A percentile compares a stretch with the other conserved stretches of the same genome.
Conservation (phyloP, 2,329 filamentous ascomycete genomes). For the Anisogramma anomala region DNA sequence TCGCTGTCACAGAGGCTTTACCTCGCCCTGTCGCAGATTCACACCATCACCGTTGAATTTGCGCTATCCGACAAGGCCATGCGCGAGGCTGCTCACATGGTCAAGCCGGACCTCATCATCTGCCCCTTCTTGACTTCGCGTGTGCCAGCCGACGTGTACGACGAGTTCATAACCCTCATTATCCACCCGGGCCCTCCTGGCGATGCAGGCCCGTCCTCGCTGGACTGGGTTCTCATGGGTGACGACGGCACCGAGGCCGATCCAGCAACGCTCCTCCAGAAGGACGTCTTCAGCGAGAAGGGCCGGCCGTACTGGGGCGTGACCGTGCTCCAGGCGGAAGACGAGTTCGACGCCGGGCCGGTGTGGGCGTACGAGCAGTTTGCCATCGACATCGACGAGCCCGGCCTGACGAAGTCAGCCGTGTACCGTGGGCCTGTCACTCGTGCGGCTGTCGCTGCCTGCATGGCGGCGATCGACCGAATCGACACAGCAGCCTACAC, state of each 20-base stretch:
- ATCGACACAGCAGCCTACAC: constrained; percentile 22
- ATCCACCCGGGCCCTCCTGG: constrained; percentile 31
- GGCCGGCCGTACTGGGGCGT: constrained; percentile 31
- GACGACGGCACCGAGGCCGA: constrained; percentile 28
- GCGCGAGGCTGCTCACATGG: constrained; percentile 27
- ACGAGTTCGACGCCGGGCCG: constrained; percentile 31
- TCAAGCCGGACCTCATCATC: constrained; percentile 28
- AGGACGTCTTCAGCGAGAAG: constrained; percentile 17
- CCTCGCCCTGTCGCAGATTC: constrained; percentile 24
- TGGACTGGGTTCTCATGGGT: constrained; percentile 32
- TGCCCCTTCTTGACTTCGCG: constrained; percentile 30
- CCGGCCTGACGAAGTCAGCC: constrained; percentile 28
- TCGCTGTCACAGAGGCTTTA: constrained; percentile 30
- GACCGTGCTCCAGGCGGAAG: constrained; percentile 29
- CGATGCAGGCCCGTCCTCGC: constrained; percentile 29
- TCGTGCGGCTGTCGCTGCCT: constrained; percentile 26
- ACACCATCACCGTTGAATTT: constrained; percentile 30
- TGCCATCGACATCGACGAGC: constrained; percentile 28
- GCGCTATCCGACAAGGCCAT: constrained; percentile 24
- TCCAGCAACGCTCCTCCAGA: constrained; percentile 20
- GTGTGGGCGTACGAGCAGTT: constrained; percentile 34
- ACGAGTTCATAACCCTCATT: constrained; percentile 27
- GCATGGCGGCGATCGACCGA: constrained; percentile 26
- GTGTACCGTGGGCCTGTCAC: constrained; percentile 29
- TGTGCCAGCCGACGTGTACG: constrained; percentile 27